phyloP scores from a whole-genome alignment of 202 grass and related monocot genomes.

The Schoenoplectus triqueter region DNA sequence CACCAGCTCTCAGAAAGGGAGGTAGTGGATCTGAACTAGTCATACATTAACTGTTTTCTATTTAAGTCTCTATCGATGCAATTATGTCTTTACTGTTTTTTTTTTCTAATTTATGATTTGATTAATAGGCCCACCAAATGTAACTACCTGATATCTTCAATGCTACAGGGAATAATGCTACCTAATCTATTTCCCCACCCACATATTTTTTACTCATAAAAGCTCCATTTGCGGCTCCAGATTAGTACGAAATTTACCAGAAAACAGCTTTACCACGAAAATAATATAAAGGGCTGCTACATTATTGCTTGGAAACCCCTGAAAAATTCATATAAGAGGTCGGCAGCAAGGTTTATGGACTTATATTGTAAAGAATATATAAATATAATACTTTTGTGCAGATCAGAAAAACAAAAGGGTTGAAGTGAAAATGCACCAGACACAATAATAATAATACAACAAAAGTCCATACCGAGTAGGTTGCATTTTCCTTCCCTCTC shows the following conservation, averaged over 20 bases:
- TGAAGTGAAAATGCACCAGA: background rate
- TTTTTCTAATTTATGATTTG: background rate
- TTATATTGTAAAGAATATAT: too few species aligned
- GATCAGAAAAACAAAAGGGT: background rate
- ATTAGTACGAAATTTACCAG: background rate
- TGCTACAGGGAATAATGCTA: constrained; percentile 38
- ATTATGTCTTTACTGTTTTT: constrained; percentile 7
- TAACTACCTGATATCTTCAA: constrained; percentile 36
- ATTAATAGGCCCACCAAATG: constrained; percentile 33
- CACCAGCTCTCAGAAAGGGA: constrained; percentile 23
- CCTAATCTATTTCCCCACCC: constrained; percentile 35
- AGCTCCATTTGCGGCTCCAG: background rate
- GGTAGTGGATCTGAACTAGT: constrained; percentile 38
- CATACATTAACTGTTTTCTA: constrained; percentile 38
- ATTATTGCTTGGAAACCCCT: background rate
- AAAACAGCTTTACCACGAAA: constrained; percentile 3
- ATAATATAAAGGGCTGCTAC: background rate
- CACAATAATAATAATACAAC: constrained; percentile 36
- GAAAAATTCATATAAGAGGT: background rate
- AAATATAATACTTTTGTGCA: too few species aligned
- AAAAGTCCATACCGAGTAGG: constrained; percentile 24
- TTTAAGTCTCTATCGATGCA: constrained; percentile 19
- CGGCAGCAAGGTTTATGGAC: background rate
- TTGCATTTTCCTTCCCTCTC: background rate
- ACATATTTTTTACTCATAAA: constrained; percentile 17